phyloP scores from a whole-genome alignment of 2,329 filamentous ascomycete genomes.

The Talaromyces amestolkiae region DNA sequence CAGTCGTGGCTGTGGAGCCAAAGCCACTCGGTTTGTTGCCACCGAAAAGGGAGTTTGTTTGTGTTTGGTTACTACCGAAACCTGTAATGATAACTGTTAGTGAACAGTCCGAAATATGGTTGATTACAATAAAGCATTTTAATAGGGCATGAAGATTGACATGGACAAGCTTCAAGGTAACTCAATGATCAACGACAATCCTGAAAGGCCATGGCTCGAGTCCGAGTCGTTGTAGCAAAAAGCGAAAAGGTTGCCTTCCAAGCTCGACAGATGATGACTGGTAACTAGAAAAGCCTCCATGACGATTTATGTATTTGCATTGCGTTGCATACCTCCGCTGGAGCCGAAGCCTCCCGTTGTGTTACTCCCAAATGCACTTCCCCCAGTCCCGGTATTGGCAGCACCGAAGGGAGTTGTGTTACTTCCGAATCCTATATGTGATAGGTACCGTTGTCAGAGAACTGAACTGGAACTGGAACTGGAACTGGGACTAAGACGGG shows the following conservation, averaged over 20 bases:
- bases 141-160: not conserved
- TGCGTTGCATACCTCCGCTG: slow-evolving; percentile 41
- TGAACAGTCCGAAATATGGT: slow-evolving; percentile 21
- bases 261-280: not conserved
- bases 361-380: slow-evolving; percentile 37
- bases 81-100: slow-evolving; percentile 28
- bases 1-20: slow-evolving; percentile 15
- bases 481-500: slow-evolving; percentile 17
- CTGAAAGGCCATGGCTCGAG: not conserved
- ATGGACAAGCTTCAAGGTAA: not conserved
- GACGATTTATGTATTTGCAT: not conserved
- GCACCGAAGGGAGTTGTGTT: slow-evolving; percentile 39
- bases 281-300: not conserved
- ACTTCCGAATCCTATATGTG: slow-evolving; percentile 42
- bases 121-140: not conserved
- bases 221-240: not conserved
- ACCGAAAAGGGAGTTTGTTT: slow-evolving; percentile 27
- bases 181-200: slow-evolving; percentile 7
- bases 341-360: slow-evolving; percentile 42
- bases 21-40: slow-evolving; percentile 18
- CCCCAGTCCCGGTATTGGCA: slow-evolving; percentile 29
- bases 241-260: not conserved
- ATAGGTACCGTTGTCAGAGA: slow-evolving; percentile 40
- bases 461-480: slow-evolving; percentile 32
- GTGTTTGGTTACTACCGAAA: slow-evolving; percentile 38